phyloP scores from a whole-genome alignment of 768 basidiomycete genomes.

The Termitomyces sp. region DNA sequence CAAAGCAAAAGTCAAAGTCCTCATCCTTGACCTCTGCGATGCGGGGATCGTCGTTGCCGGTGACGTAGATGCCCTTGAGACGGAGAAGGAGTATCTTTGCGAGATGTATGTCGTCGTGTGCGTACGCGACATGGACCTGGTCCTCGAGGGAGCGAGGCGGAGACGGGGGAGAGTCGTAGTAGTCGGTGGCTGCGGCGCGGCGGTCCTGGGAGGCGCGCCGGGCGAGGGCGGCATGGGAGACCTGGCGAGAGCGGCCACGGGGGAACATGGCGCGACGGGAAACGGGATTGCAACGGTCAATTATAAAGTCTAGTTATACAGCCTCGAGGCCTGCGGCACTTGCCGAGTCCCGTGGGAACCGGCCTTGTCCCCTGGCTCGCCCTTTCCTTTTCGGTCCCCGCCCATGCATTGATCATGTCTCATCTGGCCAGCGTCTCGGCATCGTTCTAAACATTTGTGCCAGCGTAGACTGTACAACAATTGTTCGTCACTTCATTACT shows the following conservation, averaged over 20 bases:
- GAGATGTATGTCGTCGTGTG: slow-evolving; percentile 59
- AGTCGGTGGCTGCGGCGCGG: slow-evolving; percentile 26
- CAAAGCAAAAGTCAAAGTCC: slow-evolving; percentile 43
- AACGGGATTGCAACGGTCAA: slow-evolving; percentile 4
- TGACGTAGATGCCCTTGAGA: slow-evolving; percentile 58
- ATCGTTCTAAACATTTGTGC: neutral
- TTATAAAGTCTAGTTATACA: slow-evolving; percentile 9
- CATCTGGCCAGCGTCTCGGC: neutral
- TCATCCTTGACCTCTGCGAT: slow-evolving; percentile 55
- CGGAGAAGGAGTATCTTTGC: slow-evolving; percentile 61
- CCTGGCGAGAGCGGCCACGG: slow-evolving; percentile 24
- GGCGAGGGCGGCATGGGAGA: slow-evolving; percentile 37
- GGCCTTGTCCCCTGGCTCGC: neutral
- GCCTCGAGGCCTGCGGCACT: slow-evolving; percentile 14
- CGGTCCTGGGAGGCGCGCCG: slow-evolving; percentile 39
- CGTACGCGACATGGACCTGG: slow-evolving; percentile 64
- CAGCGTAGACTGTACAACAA: neutral
- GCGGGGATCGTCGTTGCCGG: slow-evolving; percentile 54
- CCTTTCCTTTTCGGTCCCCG: neutral
- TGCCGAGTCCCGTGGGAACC: neutral
- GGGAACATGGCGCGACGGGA: slow-evolving; percentile 7
- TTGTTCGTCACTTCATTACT: neutral
- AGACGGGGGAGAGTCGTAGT: slow-evolving; percentile 41
- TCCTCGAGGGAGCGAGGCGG: slow-evolving; percentile 49
- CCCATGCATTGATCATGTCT: neutral